Conservation (phyloP, 192 early-diverging fungal species). For the Backusella psychrophila region DNA sequence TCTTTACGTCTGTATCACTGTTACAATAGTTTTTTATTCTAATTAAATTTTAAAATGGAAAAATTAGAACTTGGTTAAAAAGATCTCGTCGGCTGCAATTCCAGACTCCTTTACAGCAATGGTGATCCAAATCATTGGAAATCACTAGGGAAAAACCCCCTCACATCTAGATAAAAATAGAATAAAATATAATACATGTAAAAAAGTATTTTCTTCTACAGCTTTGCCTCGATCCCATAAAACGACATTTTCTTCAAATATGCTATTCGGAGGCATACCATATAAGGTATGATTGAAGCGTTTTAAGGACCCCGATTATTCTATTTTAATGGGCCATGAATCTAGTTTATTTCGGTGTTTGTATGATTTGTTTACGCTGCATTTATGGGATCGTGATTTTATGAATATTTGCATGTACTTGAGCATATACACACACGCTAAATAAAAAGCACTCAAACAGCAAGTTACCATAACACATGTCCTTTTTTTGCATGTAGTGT, state of each 20-base stretch:
- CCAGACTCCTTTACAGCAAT: background rate
- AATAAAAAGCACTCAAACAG: background rate
- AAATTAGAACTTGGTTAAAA: background rate
- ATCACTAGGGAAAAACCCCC: background rate
- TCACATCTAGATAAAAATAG: background rate
- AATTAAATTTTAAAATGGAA: background rate
- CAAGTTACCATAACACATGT: background rate
- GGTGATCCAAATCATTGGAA: background rate
- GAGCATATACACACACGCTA: background rate
- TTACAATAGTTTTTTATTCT: background rate
- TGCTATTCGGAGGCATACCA: background rate
- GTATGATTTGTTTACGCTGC: background rate
- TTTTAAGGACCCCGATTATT: background rate
- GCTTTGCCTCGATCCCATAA: no score
- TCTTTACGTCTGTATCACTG: background rate
- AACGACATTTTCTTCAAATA: background rate
- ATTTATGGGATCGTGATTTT: conserved; percentile 4
- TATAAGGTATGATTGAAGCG: background rate
- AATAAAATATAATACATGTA: no score
- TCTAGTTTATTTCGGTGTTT: background rate
- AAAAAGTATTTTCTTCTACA: no score
- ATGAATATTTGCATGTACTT: background rate
- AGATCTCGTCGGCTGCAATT: background rate
- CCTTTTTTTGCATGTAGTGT: background rate
- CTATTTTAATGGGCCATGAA: background rate